phyloP scores from a whole-genome alignment of 495 filamentous ascomycete genomes.

The Neurospora sp. region DNA sequence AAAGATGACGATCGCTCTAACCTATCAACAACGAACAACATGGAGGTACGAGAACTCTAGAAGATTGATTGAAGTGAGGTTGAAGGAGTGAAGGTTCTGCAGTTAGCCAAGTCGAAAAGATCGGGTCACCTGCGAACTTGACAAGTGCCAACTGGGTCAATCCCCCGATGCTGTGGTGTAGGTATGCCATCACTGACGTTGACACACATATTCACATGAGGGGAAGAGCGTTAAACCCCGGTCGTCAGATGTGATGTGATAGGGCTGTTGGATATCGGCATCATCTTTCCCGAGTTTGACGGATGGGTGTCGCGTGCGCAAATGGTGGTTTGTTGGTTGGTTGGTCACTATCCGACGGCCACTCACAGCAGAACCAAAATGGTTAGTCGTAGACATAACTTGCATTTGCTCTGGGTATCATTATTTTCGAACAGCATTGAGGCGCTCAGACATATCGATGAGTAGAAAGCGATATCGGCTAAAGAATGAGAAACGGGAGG shows the following conservation, averaged over 20 bases:
- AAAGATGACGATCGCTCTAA: not conserved
- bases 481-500: no score
- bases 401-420: no score
- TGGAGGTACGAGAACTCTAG: not conserved
- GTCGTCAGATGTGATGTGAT: not conserved
- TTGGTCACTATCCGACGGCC: not conserved
- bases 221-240: not conserved
- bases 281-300: not conserved
- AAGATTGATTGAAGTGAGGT: not conserved
- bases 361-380: not conserved
- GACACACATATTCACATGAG: not conserved
- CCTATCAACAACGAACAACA: not conserved
- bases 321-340: not conserved
- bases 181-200: not conserved
- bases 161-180: not conserved
- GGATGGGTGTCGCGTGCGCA: not conserved
- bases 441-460: no score
- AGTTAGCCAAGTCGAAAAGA: not conserved
- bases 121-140: not conserved
- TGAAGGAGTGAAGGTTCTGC: not conserved
- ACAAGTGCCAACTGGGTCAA: not conserved
- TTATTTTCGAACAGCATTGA: no score
- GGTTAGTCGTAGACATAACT: no score
- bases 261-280: not conserved
- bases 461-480: no score